Evolutionary conservation across 805 yeast genomes (phyloP).

Genomic region (Sugiyamaella valdiviana): DNA sequence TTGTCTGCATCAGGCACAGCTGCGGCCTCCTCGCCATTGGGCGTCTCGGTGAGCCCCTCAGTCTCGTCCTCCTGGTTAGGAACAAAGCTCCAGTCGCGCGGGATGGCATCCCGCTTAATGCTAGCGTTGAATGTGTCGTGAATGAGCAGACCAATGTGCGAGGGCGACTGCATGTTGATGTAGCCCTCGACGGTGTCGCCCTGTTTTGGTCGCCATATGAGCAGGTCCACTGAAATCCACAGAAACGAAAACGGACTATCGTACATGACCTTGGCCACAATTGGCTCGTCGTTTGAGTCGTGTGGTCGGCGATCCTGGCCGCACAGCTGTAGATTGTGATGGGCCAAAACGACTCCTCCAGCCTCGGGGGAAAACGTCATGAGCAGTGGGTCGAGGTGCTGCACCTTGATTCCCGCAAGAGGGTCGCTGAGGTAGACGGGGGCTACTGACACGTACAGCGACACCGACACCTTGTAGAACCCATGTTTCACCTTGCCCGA

Average conservation of each 20-base stretch:
- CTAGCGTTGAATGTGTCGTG: constrained; percentile 95
- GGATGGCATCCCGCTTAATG: constrained; percentile 77
- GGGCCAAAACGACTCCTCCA: constrained; percentile 79
- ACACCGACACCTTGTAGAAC: constrained; percentile 53
- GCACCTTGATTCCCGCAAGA: constrained; percentile 70
- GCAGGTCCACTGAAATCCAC: constrained; percentile 78
- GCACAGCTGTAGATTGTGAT: constrained; percentile 54
- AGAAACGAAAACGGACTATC: constrained; percentile 83
- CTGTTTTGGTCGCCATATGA: constrained; percentile 85
- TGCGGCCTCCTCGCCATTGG: constrained; percentile 8
- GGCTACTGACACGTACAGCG: constrained; percentile 79
- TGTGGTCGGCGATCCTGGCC: constrained; percentile 31
- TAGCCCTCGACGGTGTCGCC: constrained; percentile 85
- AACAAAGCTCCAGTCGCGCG: constrained; percentile 78
- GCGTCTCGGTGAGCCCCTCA: constrained; percentile 18
- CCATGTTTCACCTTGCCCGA: constrained; percentile 37
- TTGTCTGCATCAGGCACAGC: constrained; percentile 10
- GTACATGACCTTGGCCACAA: constrained; percentile 60
- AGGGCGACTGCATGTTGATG: constrained; percentile 86
- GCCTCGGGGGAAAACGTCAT: constrained; percentile 73
- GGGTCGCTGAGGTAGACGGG: constrained; percentile 71
- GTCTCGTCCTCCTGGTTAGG: constrained; percentile 66
- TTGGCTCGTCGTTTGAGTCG: constrained; percentile 34
- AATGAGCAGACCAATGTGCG: constrained; percentile 85
- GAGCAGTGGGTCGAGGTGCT: constrained; percentile 83